Percentiles rank a stretch among this genome's conserved stretches.
Conservation (phyloP, 2,329 filamentous ascomycete species). For the Escovopsis sp. region DNA sequence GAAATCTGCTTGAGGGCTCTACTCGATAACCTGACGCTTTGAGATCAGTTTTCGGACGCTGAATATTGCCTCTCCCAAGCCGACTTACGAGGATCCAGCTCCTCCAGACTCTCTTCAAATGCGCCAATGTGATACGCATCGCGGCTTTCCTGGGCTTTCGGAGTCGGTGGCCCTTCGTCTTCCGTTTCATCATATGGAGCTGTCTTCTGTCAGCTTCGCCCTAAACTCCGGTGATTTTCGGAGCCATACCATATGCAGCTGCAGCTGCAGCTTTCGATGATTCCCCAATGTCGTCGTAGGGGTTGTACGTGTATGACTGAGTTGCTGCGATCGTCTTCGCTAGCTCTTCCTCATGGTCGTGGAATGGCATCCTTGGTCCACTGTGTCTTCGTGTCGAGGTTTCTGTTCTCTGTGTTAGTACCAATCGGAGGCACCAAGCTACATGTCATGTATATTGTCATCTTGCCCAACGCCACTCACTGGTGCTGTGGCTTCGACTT, state of each 20-base stretch:
- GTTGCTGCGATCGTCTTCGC: conserved; percentile 9
- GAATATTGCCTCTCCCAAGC: neutral
- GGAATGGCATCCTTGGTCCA: neutral
- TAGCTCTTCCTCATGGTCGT: conserved; percentile 7
- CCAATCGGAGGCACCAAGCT: no score
- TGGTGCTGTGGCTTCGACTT: conserved; percentile 2
- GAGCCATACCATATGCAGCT: conserved; percentile 9
- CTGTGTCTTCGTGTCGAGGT: conserved; percentile 1
- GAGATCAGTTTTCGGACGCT: neutral
- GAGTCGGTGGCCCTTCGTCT: conserved; percentile 11
- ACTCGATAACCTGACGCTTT: conserved; percentile 22
- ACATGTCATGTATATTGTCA: neutral
- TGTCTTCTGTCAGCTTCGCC: conserved; percentile 1
- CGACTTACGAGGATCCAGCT: conserved; percentile 23
- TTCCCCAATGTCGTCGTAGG: conserved; percentile 4
- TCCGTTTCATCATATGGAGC: conserved; percentile 12
- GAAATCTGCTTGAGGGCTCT: conserved; percentile 22
- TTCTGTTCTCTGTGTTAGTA: neutral
- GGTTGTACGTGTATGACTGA: conserved; percentile 7
- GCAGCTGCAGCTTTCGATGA: conserved; percentile 5
- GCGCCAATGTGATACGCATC: conserved; percentile 5
- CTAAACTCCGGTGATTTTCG: neutral
- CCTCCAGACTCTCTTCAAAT: conserved; percentile 7
- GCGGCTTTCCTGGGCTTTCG: conserved; percentile 6
- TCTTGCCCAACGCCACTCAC: conserved; percentile 1